A percentile compares a stretch with the other conserved stretches of the same genome.
phyloP scores from a whole-genome alignment of 1,284 basidiomycete genomes.

The Moesziomyces antarcticus region DNA sequence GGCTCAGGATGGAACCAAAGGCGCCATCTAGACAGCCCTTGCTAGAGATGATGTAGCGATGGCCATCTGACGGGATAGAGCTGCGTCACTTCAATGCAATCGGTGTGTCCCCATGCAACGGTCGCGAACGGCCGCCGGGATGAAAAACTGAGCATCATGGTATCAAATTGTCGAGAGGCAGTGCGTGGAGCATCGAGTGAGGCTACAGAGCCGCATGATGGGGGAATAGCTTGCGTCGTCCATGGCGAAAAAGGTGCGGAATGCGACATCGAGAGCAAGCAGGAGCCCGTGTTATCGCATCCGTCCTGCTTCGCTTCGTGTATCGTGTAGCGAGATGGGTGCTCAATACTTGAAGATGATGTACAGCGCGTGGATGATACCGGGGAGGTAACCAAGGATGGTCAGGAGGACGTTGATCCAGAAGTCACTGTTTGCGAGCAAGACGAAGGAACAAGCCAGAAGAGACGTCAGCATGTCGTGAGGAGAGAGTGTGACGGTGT shows the following conservation, averaged over 20 bases:
- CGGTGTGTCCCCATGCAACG: not conserved
- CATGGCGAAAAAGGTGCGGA: not conserved
- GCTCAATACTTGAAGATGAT: constrained; percentile 61
- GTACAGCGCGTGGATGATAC: constrained; percentile 64
- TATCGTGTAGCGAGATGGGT: not conserved
- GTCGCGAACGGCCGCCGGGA: not conserved
- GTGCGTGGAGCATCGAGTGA: constrained; percentile 6
- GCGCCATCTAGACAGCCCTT: constrained; percentile 1
- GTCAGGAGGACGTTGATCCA: constrained; percentile 57
- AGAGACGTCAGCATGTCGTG: not conserved
- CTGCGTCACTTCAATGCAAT: not conserved
- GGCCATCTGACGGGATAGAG: too few relatives aligned
- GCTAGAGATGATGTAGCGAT: too few relatives aligned
- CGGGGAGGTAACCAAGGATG: constrained; percentile 58
- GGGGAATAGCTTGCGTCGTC: not conserved
- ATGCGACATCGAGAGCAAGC: too few relatives aligned
- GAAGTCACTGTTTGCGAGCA: constrained; percentile 26
- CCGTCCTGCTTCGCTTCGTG: not conserved
- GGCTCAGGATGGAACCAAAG: constrained; percentile 14
- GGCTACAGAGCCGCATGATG: constrained; percentile 18
- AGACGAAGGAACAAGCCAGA: not conserved
- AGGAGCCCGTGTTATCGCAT: too few relatives aligned
- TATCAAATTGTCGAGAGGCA: constrained; percentile 22
- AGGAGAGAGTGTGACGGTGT: not conserved
- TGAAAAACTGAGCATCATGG: constrained; percentile 9